A percentile compares a stretch with the other conserved stretches of the same genome.
Conservation (phyloP, 2,329 filamentous ascomycete species). For the Falciphora oryzae region DNA sequence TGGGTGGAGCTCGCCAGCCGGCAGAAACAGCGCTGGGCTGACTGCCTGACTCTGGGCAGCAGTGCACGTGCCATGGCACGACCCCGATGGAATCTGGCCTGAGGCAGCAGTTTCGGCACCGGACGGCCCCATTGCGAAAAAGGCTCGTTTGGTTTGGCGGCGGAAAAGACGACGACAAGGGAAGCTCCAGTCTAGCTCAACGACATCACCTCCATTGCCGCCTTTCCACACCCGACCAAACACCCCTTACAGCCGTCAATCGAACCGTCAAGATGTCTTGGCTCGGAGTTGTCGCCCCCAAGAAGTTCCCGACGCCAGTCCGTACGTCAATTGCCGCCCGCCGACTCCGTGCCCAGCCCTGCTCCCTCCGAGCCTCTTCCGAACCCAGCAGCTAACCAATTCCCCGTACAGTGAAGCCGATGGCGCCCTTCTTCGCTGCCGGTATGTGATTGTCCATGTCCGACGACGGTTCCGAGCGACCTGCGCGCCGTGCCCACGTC, state of each 20-base stretch:
- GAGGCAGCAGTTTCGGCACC: conserved; percentile 6
- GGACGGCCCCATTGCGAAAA: conserved; percentile 21
- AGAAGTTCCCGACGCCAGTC: conserved; percentile 77
- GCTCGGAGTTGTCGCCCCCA: conserved; percentile 59
- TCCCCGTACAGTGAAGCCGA: conserved; percentile 66
- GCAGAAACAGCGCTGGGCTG: not conserved
- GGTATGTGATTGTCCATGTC: conserved; percentile 55
- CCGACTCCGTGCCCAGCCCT: conserved; percentile 8
- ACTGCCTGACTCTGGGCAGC: not conserved
- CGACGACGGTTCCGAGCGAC: not conserved
- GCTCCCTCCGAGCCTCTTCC: conserved; percentile 9
- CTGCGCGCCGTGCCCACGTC: no score
- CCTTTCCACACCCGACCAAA: conserved; percentile 23
- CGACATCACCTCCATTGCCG: conserved; percentile 8
- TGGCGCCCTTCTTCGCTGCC: conserved; percentile 90
- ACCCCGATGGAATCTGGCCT: not conserved
- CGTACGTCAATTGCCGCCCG: conserved; percentile 53
- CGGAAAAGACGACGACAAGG: not conserved
- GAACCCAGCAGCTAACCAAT: conserved; percentile 24
- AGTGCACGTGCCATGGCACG: not conserved
- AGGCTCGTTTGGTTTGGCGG: conserved; percentile 17
- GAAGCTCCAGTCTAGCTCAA: conserved; percentile 17
- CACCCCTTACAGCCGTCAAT: conserved; percentile 28
- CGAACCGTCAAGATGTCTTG: conserved; percentile 60
- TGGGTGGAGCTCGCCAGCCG: not conserved